Percentiles rank a stretch among this genome's conserved stretches.
Evolutionary conservation across 225 moss, liverwort and hornwort genomes (phyloP).

Genomic region (Pleurozium schreberi): DNA sequence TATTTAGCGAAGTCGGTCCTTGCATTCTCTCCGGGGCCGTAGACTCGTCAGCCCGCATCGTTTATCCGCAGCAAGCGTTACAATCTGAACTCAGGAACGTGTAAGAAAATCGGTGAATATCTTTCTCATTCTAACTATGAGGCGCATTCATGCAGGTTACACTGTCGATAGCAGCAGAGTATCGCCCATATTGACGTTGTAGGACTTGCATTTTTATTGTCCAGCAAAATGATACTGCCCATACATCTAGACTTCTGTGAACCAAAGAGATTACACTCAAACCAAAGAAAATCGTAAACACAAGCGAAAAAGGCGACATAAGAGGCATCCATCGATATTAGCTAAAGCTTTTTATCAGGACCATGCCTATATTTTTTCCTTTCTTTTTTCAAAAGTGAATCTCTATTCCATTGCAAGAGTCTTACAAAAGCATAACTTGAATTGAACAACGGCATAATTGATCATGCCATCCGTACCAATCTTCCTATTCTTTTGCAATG

Average conservation of each 20-base stretch:
- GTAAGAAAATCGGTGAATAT: neutral
- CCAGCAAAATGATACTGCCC: neutral
- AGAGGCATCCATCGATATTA: neutral
- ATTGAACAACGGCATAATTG: neutral
- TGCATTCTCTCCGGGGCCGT: neutral
- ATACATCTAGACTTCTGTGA: neutral
- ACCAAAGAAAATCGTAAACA: neutral
- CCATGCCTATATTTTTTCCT: neutral
- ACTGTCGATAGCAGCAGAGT: neutral
- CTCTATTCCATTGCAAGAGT: neutral
- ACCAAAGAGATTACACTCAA: neutral
- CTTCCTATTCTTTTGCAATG: neutral
- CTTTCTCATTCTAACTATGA: neutral
- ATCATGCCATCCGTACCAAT: neutral
- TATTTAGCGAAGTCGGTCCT: neutral
- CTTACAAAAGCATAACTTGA: neutral
- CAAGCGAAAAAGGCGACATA: neutral
- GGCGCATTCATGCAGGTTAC: neutral
- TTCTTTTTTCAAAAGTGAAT: neutral
- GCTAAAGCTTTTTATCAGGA: neutral
- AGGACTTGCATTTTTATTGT: neutral
- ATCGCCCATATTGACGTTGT: neutral
- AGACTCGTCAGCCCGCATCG: neutral
- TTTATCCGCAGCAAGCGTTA: neutral
- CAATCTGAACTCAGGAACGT: neutral